Percentiles rank a stretch among this genome's conserved stretches.
These are phyloP conservation scores for Aspergillus campestris DNA, from an alignment of 495 filamentous ascomycete genomes.

Conservation along the genomic window DNA sequence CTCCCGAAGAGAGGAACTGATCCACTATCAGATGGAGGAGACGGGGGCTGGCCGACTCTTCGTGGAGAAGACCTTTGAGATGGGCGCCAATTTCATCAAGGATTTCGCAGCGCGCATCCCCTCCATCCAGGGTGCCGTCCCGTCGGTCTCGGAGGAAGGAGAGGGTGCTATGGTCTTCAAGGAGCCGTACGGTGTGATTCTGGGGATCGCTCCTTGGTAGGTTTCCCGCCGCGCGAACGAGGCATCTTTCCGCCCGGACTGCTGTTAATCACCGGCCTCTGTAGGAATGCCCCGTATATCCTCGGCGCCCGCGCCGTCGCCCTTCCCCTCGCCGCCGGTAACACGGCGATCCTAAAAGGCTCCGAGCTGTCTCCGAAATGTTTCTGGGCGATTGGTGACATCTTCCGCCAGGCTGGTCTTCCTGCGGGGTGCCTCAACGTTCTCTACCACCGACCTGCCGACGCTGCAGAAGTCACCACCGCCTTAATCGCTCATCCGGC, in stretches of 20 bases:
- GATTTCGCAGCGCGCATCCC: slow-evolving; percentile 64
- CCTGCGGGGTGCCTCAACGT: slow-evolving; percentile 51
- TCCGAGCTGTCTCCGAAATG: slow-evolving; percentile 68
- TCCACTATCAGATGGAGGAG: slow-evolving; percentile 56
- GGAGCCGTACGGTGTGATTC: slow-evolving; percentile 73
- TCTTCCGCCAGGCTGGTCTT: slow-evolving; percentile 67
- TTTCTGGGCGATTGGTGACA: slow-evolving; percentile 61
- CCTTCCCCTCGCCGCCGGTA: slow-evolving; percentile 75
- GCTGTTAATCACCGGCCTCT: slow-evolving; percentile 1
- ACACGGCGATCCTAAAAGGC: slow-evolving; percentile 69
- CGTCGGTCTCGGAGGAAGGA: slow-evolving; percentile 44
- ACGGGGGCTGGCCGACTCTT: slow-evolving; percentile 50
- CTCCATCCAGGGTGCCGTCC: slow-evolving; percentile 53
- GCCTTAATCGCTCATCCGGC: slow-evolving; percentile 47
- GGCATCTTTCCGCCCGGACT: not conserved
- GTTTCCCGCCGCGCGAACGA: not conserved
- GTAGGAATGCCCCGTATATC: slow-evolving; percentile 57
- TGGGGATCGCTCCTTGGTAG: slow-evolving; percentile 81
- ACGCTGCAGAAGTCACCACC: slow-evolving; percentile 47
- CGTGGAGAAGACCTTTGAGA: slow-evolving; percentile 54
- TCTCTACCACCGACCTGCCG: slow-evolving; percentile 41
- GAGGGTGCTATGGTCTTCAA: slow-evolving; percentile 62
- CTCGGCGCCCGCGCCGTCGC: slow-evolving; percentile 58
- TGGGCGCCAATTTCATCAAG: slow-evolving; percentile 50
- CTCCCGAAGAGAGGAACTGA: slow-evolving; percentile 53